A percentile compares a stretch with the other conserved stretches of the same genome.
phyloP scores from a whole-genome alignment of 1,284 basidiomycete species.

The Heterobasidion annosum region DNA sequence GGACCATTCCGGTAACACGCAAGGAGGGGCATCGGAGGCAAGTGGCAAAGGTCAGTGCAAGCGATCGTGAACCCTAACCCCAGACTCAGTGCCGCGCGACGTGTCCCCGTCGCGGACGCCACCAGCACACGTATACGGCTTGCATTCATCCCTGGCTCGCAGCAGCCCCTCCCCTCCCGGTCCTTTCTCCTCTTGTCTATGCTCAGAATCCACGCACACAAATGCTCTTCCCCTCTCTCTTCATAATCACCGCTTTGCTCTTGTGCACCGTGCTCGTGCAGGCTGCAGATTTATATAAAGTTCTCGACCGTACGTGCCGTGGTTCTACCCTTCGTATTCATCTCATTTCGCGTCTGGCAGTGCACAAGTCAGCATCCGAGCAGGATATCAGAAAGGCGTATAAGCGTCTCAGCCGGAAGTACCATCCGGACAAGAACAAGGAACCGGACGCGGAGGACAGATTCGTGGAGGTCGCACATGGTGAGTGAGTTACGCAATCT shows the following conservation, averaged over 20 bases:
- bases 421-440: slow-evolving; percentile 92
- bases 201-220: background rate
- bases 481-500: slow-evolving; percentile 30
- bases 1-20: background rate
- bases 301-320: slow-evolving; percentile 56
- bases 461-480: slow-evolving; percentile 86
- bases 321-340: slow-evolving; percentile 15
- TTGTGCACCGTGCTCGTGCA: slow-evolving; percentile 36
- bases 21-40: background rate
- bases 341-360: slow-evolving; percentile 29
- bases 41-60: background rate
- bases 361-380: slow-evolving; percentile 73
- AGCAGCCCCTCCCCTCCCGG: background rate
- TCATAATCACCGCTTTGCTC: slow-evolving; percentile 27
- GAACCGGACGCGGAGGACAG: slow-evolving; percentile 73
- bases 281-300: slow-evolving; percentile 70
- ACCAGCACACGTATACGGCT: background rate
- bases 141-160: background rate
- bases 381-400: slow-evolving; percentile 88
- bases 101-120: background rate
- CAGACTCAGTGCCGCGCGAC: background rate
- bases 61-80: background rate
- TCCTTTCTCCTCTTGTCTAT: background rate
- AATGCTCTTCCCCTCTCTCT: slow-evolving; percentile 6
- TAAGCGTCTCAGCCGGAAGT: slow-evolving; percentile 82